Conservation (phyloP, 2,329 filamentous ascomycete species). For the Thermoascus crustaceus region DNA sequence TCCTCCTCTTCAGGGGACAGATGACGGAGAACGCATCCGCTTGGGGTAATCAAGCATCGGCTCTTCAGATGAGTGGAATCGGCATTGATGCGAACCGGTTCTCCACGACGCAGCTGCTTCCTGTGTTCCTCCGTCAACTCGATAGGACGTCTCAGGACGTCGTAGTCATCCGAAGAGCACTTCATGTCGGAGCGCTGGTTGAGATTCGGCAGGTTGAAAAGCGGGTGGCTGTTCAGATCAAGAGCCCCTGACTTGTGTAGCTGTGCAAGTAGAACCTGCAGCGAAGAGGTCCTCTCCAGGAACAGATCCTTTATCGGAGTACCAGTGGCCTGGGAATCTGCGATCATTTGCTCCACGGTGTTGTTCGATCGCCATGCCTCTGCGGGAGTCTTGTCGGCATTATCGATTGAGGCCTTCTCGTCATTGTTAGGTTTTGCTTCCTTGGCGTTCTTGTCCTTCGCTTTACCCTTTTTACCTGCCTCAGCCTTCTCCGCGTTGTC, state of each 20-base stretch:
- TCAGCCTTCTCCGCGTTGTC: conserved; percentile 19
- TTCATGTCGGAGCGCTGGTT: conserved; percentile 37
- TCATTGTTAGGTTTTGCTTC: conserved; percentile 15
- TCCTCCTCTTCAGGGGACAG: conserved; percentile 39
- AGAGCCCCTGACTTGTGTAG: conserved; percentile 30
- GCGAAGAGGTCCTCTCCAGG: conserved; percentile 29
- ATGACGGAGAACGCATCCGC: conserved; percentile 38
- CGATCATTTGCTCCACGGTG: conserved; percentile 31
- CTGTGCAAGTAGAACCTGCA: conserved; percentile 31
- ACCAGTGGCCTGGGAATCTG: conserved; percentile 29
- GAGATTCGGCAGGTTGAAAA: conserved; percentile 35
- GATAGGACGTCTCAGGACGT: conserved; percentile 29
- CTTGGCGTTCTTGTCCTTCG: conserved; percentile 16
- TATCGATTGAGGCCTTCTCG: conserved; percentile 13
- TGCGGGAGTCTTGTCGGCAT: conserved; percentile 9
- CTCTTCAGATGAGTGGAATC: conserved; percentile 30
- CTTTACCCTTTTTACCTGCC: conserved; percentile 15
- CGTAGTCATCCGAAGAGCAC: conserved; percentile 32
- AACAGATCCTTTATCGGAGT: conserved; percentile 33
- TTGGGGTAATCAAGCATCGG: conserved; percentile 38
- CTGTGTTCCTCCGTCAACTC: conserved; percentile 37
- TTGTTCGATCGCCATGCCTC: conserved; percentile 33
- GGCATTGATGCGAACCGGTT: conserved; percentile 32
- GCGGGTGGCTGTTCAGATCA: conserved; percentile 30
- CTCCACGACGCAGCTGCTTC: conserved; percentile 33